These are phyloP conservation scores for Aspergillus fumigatiaffinis DNA, from an alignment of 2,329 filamentous ascomycete genomes.

Conservation along the genomic window DNA sequence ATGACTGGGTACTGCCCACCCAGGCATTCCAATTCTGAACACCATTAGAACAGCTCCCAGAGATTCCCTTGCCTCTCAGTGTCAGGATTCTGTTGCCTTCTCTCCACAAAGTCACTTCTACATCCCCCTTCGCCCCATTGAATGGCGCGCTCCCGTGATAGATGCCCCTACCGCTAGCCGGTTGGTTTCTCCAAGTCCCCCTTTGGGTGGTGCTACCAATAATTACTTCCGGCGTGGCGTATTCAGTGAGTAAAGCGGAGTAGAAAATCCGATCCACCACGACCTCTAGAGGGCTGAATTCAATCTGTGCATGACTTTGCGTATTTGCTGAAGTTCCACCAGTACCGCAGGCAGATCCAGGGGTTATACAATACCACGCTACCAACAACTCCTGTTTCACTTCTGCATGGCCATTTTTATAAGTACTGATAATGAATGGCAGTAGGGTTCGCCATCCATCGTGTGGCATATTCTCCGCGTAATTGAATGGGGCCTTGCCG, in stretches of 20 bases:
- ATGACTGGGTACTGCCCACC: constrained; percentile 23
- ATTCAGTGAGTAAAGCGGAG: constrained; percentile 32
- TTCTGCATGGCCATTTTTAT: constrained; percentile 9
- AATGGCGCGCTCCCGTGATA: constrained; percentile 30
- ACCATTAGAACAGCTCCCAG: constrained; percentile 15
- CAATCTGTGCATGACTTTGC: no score
- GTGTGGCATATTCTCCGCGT: constrained; percentile 26
- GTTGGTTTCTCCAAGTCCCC: constrained; percentile 23
- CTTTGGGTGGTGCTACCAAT: constrained; percentile 24
- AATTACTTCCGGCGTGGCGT: constrained; percentile 25
- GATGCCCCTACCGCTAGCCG: constrained; percentile 26
- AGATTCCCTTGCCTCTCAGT: constrained; percentile 23
- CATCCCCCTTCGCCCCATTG: constrained; percentile 18
- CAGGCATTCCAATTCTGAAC: constrained; percentile 37
- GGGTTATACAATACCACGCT: constrained; percentile 25
- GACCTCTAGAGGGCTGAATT: constrained; percentile 11
- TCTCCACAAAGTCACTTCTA: constrained; percentile 24
- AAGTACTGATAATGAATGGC: no score
- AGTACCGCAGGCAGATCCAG: constrained; percentile 14
- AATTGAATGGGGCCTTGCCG: constrained; percentile 38
- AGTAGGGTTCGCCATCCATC: constrained; percentile 24
- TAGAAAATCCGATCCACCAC: constrained; percentile 23
- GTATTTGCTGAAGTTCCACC: constrained; percentile 20
- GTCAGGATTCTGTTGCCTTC: constrained; percentile 16
- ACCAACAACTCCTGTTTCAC: constrained; percentile 22